Conservation (phyloP, 805 yeast genomes). For the Ascoidea rubescens region DNA sequence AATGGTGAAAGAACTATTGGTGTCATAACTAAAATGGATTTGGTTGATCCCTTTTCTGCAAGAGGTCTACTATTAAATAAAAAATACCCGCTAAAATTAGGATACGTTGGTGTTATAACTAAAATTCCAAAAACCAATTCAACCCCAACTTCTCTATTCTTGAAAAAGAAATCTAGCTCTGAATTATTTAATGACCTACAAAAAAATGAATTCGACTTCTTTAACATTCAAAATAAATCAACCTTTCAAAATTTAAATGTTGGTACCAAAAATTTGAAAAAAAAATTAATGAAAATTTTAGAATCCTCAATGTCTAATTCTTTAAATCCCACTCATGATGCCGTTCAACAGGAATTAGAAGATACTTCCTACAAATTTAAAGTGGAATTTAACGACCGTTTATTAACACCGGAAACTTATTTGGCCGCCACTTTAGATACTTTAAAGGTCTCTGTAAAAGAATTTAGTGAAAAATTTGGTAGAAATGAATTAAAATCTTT, state of each 20-base stretch:
- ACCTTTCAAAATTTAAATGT: constrained; percentile 51
- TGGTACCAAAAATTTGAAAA: constrained; percentile 64
- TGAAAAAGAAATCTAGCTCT: constrained; percentile 11
- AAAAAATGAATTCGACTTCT: constrained; percentile 34
- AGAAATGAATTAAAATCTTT: constrained; percentile 70
- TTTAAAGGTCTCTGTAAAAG: constrained; percentile 76
- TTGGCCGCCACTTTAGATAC: constrained; percentile 84
- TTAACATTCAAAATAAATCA: constrained; percentile 36
- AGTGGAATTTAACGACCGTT: constrained; percentile 92
- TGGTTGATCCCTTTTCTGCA: constrained; percentile 70
- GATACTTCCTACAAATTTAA: constrained; percentile 87
- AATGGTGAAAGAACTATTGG: constrained; percentile 93
- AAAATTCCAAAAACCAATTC: constrained; percentile 38
- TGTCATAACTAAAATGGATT: constrained; percentile 85
- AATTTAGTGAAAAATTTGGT: constrained; percentile 69
- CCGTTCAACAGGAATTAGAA: constrained; percentile 84
- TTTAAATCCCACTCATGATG: constrained; percentile 70
- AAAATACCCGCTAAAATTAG: constrained; percentile 87
- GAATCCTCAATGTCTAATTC: constrained; percentile 87
- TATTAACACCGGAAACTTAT: constrained; percentile 86
- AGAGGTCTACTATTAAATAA: constrained; percentile 53
- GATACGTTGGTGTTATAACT: constrained; percentile 97
- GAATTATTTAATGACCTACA: constrained; percentile 17
- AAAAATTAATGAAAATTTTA: constrained; percentile 71
- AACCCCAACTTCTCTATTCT: constrained; percentile 12